These are phyloP conservation scores for Magnaporthales sp. DNA, from an alignment of 2,329 filamentous ascomycete species.

Conservation along the genomic window DNA sequence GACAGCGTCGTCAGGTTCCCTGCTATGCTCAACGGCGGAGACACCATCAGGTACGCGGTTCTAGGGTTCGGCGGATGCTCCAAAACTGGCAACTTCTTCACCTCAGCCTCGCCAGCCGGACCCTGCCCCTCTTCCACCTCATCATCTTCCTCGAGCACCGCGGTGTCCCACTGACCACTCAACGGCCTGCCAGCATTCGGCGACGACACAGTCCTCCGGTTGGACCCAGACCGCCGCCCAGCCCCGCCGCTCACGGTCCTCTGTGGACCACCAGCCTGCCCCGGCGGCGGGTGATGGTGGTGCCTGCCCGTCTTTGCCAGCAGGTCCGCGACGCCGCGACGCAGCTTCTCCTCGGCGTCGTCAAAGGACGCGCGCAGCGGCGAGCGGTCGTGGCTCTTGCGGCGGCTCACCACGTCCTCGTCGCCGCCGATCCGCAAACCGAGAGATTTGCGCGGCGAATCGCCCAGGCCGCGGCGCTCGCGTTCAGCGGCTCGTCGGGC, in stretches of 20 bases:
- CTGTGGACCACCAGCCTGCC: background rate
- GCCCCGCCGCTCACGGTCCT: background rate
- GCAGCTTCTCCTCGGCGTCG: constrained; percentile 38
- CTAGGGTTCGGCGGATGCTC: constrained; percentile 25
- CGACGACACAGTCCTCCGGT: background rate
- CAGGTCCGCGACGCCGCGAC: constrained; percentile 38
- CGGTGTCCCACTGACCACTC: background rate
- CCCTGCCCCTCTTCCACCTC: constrained; percentile 14
- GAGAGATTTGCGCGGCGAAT: constrained; percentile 23
- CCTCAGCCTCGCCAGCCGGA: background rate
- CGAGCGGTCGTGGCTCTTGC: constrained; percentile 29
- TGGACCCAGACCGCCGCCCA: background rate
- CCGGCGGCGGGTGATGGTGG: constrained; percentile 7
- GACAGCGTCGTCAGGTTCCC: constrained; percentile 56
- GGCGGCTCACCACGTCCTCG: constrained; percentile 25
- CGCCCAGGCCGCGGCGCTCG: constrained; percentile 15
- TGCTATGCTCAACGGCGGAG: constrained; percentile 53
- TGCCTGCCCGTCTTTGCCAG: constrained; percentile 27
- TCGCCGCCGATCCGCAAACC: constrained; percentile 42
- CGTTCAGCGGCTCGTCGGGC: constrained; percentile 16
- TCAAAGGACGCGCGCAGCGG: constrained; percentile 10
- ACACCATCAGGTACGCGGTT: constrained; percentile 56
- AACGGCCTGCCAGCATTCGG: background rate
- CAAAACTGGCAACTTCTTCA: constrained; percentile 17
- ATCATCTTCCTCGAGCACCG: constrained; percentile 12